These are phyloP conservation scores for Teratosphaeria zuluensis DNA, from an alignment of 2,329 filamentous ascomycete species.

Conservation along the genomic window DNA sequence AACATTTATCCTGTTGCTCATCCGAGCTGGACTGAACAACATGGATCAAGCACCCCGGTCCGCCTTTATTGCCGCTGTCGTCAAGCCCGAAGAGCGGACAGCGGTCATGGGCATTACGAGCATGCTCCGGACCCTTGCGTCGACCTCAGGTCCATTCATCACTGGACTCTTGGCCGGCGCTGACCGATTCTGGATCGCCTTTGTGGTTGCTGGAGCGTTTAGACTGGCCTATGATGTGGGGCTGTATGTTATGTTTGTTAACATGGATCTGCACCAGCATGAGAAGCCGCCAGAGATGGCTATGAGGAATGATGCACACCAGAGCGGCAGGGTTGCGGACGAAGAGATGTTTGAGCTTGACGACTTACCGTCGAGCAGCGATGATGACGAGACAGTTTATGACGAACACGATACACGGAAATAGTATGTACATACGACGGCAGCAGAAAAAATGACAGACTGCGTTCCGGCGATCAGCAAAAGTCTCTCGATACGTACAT, in stretches of 20 bases:
- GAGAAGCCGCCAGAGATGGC: constrained; percentile 1
- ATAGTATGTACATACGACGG: not conserved
- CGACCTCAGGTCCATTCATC: constrained; percentile 44
- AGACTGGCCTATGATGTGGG: constrained; percentile 50
- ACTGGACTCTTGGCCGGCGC: constrained; percentile 47
- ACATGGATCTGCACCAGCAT: constrained; percentile 38
- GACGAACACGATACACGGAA: constrained; percentile 18
- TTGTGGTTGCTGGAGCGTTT: constrained; percentile 46
- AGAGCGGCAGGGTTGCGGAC: not conserved
- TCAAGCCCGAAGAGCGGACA: constrained; percentile 55
- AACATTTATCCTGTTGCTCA: constrained; percentile 46
- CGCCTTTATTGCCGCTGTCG: constrained; percentile 58
- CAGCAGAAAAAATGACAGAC: not conserved
- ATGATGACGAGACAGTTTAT: constrained; percentile 34
- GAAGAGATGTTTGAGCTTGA: constrained; percentile 7
- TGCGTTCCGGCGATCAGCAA: not conserved
- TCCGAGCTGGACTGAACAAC: constrained; percentile 54
- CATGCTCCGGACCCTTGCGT: constrained; percentile 51
- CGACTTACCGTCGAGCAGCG: constrained; percentile 35
- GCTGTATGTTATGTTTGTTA: constrained; percentile 50
- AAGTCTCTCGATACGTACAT: not conserved
- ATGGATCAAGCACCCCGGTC: constrained; percentile 61
- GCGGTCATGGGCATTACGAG: constrained; percentile 61
- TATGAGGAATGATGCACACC: not conserved
- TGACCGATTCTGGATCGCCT: constrained; percentile 52